phyloP scores from a whole-genome alignment of 2,329 filamentous ascomycete species.

The Corynespora cassiicola region DNA sequence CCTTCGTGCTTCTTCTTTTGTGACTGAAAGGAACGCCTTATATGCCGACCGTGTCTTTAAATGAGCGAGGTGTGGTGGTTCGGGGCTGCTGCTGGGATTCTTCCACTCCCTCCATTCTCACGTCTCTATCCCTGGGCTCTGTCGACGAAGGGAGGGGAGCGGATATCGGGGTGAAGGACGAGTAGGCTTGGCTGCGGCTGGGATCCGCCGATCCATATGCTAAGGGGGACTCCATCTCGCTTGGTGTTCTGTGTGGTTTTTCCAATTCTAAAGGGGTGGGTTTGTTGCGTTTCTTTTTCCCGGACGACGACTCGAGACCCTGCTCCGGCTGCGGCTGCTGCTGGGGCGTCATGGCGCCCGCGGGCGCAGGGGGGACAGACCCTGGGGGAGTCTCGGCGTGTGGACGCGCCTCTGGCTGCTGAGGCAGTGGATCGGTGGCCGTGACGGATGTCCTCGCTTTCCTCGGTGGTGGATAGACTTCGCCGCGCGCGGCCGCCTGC shows the following conservation, averaged over 20 bases:
- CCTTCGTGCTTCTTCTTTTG: constrained; percentile 45
- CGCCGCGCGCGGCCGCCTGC: constrained; percentile 46
- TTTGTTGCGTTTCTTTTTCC: constrained; percentile 40
- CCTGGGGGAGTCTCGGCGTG: constrained; percentile 36
- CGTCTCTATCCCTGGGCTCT: constrained; percentile 37
- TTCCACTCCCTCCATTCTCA: constrained; percentile 46
- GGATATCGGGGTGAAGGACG: constrained; percentile 44
- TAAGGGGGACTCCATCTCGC: constrained; percentile 39
- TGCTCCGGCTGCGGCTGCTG: constrained; percentile 33
- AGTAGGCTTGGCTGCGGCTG: constrained; percentile 35
- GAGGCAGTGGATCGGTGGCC: constrained; percentile 25
- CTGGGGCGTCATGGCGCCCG: constrained; percentile 34
- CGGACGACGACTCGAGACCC: constrained; percentile 41
- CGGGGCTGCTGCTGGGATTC: constrained; percentile 45
- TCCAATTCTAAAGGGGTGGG: constrained; percentile 41
- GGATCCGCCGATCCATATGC: constrained; percentile 34
- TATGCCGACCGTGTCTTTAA: constrained; percentile 52
- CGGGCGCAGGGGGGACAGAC: constrained; percentile 21
- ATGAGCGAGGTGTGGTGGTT: constrained; percentile 49
- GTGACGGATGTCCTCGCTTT: constrained; percentile 39
- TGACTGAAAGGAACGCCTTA: constrained; percentile 46
- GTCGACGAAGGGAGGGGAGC: constrained; percentile 42
- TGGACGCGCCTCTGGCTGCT: constrained; percentile 28
- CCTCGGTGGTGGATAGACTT: constrained; percentile 47
- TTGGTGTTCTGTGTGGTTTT: constrained; percentile 28